Conservation (phyloP, 345 rosid genomes). For the Camelina laxa region DNA sequence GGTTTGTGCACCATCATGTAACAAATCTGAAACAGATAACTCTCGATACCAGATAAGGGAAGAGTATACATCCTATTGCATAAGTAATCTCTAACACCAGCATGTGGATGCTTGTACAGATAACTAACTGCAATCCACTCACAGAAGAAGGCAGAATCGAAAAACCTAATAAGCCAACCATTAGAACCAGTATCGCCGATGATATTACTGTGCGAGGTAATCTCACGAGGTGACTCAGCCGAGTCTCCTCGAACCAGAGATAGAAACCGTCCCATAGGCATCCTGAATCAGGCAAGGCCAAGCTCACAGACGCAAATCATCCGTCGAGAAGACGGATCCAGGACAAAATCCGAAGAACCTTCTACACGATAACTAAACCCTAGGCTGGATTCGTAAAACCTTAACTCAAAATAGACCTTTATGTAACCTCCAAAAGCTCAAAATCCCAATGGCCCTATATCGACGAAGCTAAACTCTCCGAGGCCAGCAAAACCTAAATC, state of each 20-base stretch:
- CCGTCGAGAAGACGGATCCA: slow-evolving; percentile 39
- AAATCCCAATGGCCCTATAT: slow-evolving; percentile 24
- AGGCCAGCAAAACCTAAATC: slow-evolving; percentile 39
- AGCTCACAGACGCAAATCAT: slow-evolving; percentile 41
- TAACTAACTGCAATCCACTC: slow-evolving; percentile 99
- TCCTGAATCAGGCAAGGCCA: slow-evolving; percentile 51
- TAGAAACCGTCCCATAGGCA: slow-evolving; percentile 94
- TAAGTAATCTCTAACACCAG: slow-evolving; percentile 93
- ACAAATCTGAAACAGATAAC: slow-evolving; percentile 93
- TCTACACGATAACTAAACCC: slow-evolving; percentile 42
- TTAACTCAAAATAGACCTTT: slow-evolving; percentile 33
- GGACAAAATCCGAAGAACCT: slow-evolving; percentile 13
- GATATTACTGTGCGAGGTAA: slow-evolving; percentile 62
- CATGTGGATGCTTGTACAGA: slow-evolving; percentile 93
- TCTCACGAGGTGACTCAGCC: slow-evolving; percentile 90
- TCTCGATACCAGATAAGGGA: slow-evolving; percentile 88
- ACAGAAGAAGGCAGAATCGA: slow-evolving; percentile 96
- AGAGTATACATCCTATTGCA: slow-evolving; percentile 98
- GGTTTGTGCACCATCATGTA: slow-evolving; percentile 97
- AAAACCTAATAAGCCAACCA: slow-evolving; percentile 99
- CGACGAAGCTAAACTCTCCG: slow-evolving; percentile 34
- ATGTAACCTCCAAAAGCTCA: slow-evolving; percentile 28
- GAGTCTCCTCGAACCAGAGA: slow-evolving; percentile 77
- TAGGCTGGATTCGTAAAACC: slow-evolving; percentile 32
- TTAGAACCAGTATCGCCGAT: slow-evolving; percentile 85